These are phyloP conservation scores for Apiotrichum montevideense DNA, from an alignment of 1,284 basidiomycete species.

Conservation along the genomic window DNA sequence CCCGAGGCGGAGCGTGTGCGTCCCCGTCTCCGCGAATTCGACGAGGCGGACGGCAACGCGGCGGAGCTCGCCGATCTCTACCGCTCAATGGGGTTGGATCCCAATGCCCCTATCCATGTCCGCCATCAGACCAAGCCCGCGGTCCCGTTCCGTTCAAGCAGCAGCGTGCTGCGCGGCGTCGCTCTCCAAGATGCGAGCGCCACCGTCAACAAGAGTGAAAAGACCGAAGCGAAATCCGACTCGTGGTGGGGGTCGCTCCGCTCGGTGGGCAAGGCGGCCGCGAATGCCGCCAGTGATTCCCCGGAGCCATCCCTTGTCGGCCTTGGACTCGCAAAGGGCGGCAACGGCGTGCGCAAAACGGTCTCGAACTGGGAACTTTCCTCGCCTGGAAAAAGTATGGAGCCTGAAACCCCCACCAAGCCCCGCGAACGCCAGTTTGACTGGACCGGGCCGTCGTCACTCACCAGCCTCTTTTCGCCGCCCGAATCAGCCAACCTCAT, in stretches of 20 bases:
- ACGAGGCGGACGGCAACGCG: conserved; percentile 30
- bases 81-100: conserved; percentile 28
- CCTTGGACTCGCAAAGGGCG: conserved; percentile 27
- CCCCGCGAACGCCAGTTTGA: not conserved
- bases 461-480: conserved; percentile 11
- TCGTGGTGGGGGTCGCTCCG: conserved; percentile 24
- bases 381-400: conserved; percentile 19
- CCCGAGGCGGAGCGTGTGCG: conserved; percentile 62
- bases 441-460: conserved; percentile 6
- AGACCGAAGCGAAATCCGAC: not conserved
- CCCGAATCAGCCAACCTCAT: not conserved
- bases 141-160: conserved; percentile 13
- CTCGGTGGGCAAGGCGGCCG: conserved; percentile 7
- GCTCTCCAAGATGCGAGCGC: conserved; percentile 14
- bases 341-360: conserved; percentile 32
- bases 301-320: conserved; percentile 19
- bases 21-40: conserved; percentile 27
- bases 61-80: conserved; percentile 33
- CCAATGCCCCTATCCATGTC: conserved; percentile 6
- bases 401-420: conserved; percentile 11
- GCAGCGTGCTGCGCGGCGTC: conserved; percentile 17
- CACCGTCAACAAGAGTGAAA: not conserved
- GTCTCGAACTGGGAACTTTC: conserved; percentile 34
- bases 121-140: conserved; percentile 11
- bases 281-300: conserved; percentile 11